phyloP scores from a whole-genome alignment of 495 filamentous ascomycete species.

The Rhizodiscina lignyota region DNA sequence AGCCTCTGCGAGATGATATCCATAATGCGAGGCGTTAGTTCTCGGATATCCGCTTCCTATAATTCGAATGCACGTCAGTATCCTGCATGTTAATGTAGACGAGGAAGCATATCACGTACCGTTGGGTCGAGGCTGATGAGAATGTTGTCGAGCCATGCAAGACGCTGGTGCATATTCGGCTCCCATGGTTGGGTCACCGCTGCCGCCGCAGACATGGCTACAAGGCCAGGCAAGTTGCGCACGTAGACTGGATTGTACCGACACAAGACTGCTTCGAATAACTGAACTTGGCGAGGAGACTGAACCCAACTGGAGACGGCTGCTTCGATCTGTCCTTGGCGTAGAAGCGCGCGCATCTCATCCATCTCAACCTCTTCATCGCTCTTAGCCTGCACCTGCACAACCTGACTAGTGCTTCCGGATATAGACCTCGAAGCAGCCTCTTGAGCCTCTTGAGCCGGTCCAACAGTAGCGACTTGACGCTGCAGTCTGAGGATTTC shows the following conservation, averaged over 20 bases:
- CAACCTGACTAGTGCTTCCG: constrained; percentile 12
- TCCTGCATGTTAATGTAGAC: no score
- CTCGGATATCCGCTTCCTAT: constrained; percentile 10
- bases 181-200: constrained; percentile 59
- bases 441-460: background rate
- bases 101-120: no score
- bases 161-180: constrained; percentile 44
- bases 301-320: constrained; percentile 72
- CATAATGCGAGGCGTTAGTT: constrained; percentile 15
- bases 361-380: constrained; percentile 50
- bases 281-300: constrained; percentile 48
- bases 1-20: constrained; percentile 12
- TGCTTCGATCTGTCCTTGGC: constrained; percentile 49
- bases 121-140: constrained; percentile 34
- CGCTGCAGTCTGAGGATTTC: constrained; percentile 32
- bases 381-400: constrained; percentile 26
- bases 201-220: constrained; percentile 68
- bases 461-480: background rate
- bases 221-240: constrained; percentile 51
- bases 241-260: constrained; percentile 58
- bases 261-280: constrained; percentile 71
- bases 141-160: constrained; percentile 64
- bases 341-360: constrained; percentile 47
- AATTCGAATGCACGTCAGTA: no score
- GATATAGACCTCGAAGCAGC: constrained; percentile 2